phyloP scores from a whole-genome alignment of 768 basidiomycete species.

The Fistulinella prunicolor region DNA sequence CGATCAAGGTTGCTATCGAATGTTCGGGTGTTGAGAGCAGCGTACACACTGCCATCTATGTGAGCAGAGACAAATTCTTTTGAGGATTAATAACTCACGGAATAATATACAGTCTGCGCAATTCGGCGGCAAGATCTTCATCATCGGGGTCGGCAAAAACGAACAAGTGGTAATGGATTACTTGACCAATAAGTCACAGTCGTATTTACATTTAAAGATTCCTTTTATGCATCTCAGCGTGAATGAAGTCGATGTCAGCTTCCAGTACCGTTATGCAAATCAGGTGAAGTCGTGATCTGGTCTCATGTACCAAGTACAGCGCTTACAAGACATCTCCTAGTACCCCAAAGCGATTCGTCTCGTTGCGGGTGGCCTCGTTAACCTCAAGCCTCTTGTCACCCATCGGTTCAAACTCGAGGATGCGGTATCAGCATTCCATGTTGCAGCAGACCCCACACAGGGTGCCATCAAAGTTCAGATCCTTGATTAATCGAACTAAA shows the following conservation, averaged over 20 bases:
- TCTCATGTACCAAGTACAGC: not conserved
- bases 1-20: slow-evolving; percentile 53
- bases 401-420: slow-evolving; percentile 71
- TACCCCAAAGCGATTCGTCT: slow-evolving; percentile 86
- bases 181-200: not conserved
- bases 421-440: slow-evolving; percentile 75
- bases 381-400: slow-evolving; percentile 78
- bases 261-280: slow-evolving; percentile 69
- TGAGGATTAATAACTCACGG: not conserved
- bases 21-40: slow-evolving; percentile 66
- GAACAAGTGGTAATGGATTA: slow-evolving; percentile 48
- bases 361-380: slow-evolving; percentile 67
- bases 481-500: slow-evolving; percentile 37
- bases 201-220: slow-evolving; percentile 38
- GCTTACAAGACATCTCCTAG: slow-evolving; percentile 27
- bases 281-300: slow-evolving; percentile 35
- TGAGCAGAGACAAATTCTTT: slow-evolving; percentile 26
- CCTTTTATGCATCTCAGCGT: slow-evolving; percentile 73
- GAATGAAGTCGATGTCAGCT: slow-evolving; percentile 66
- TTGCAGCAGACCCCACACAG: slow-evolving; percentile 63
- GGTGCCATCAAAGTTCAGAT: slow-evolving; percentile 73
- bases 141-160: slow-evolving; percentile 66
- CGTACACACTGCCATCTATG: slow-evolving; percentile 56
- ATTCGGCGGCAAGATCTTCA: slow-evolving; percentile 67
- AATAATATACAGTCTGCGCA: slow-evolving; percentile 46